Percentiles rank a stretch among this genome's conserved stretches.
These are phyloP conservation scores for Vigna trinervia DNA, from an alignment of 306 rosid genomes.

Conservation along the genomic window DNA sequence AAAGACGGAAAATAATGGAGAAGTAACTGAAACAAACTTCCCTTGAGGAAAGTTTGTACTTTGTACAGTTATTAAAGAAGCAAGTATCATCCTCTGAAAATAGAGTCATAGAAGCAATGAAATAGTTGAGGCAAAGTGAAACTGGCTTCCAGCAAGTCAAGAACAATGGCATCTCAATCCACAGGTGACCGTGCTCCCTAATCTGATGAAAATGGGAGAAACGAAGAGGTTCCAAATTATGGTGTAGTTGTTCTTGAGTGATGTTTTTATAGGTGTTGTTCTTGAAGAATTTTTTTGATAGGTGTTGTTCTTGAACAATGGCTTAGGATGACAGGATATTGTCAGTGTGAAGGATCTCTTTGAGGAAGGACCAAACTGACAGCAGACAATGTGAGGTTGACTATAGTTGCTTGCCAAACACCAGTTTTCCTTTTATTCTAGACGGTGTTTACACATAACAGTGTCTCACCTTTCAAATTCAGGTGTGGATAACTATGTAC, in stretches of 20 bases:
- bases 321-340: constrained; percentile 27
- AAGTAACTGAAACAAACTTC: constrained; percentile 2
- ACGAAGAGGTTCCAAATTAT: constrained; percentile 18
- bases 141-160: constrained; percentile 30
- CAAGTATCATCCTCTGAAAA: neutral
- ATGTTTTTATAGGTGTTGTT: neutral
- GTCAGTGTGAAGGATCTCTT: constrained; percentile 14
- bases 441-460: neutral
- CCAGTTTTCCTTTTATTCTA: constrained; percentile 47
- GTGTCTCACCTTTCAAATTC: constrained; percentile 5
- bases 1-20: no score
- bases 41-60: neutral
- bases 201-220: constrained; percentile 25
- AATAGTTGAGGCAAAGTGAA: constrained; percentile 39
- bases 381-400: constrained; percentile 38
- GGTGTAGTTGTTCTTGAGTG: constrained; percentile 14
- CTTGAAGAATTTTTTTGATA: no score
- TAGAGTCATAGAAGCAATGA: constrained; percentile 15
- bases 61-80: constrained; percentile 23
- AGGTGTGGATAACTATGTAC: constrained; percentile 24
- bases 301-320: constrained; percentile 18
- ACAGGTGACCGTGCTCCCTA: constrained; percentile 25
- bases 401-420: constrained; percentile 41
- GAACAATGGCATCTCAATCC: constrained; percentile 34
- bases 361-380: constrained; percentile 17